phyloP scores from a whole-genome alignment of 192 early-diverging fungal species.

The Rhizophagus clarus region DNA sequence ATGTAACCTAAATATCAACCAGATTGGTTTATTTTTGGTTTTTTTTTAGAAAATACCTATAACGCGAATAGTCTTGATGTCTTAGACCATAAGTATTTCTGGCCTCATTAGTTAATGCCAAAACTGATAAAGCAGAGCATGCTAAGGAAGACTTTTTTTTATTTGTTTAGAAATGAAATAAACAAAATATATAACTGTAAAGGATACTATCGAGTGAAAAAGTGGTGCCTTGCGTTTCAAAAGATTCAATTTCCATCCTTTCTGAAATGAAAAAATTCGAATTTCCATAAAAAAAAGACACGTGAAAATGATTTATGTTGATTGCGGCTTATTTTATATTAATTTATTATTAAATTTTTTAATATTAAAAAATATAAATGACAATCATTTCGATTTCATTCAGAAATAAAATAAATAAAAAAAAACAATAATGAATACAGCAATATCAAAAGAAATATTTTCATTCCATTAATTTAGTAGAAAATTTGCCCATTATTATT shows the following conservation, averaged over 20 bases:
- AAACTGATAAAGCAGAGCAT: constrained; percentile 37
- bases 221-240: background rate
- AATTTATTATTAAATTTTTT: background rate
- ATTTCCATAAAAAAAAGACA: background rate
- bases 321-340: background rate
- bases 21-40: background rate
- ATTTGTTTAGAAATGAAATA: too few species aligned
- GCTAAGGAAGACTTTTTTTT: background rate
- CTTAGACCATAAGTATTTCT: constrained; percentile 77
- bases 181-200: background rate
- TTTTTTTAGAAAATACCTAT: constrained; percentile 49
- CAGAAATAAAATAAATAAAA: background rate
- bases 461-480: background rate
- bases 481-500: background rate
- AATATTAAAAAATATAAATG: background rate
- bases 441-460: background rate
- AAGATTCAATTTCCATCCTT: background rate
- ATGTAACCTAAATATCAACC: background rate
- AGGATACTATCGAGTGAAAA: constrained; percentile 27
- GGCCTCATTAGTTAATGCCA: constrained; percentile 59
- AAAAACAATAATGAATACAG: background rate
- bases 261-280: background rate
- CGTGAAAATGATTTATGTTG: background rate
- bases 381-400: background rate
- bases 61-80: constrained; percentile 80